Conservation (phyloP, 352 stramenopile species). For the Phytopythium oedochilum region DNA sequence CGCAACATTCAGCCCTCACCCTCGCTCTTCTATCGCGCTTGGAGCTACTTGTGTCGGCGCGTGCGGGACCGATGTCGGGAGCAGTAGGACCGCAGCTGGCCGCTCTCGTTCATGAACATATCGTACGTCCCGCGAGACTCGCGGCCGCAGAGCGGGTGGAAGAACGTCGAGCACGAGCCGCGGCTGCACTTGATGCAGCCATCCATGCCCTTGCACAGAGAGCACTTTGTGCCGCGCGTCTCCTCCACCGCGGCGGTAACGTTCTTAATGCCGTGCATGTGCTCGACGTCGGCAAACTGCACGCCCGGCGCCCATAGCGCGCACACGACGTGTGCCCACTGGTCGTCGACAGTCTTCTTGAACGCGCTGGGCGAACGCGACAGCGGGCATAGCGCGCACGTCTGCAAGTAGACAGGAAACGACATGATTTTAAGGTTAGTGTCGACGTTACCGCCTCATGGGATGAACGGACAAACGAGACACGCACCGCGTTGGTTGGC, state of each 20-base stretch:
- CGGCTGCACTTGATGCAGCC: slow-evolving; percentile 87
- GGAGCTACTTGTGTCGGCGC: slow-evolving; percentile 10
- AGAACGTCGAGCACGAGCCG: slow-evolving; percentile 54
- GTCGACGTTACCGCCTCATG: no score
- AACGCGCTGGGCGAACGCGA: slow-evolving; percentile 66
- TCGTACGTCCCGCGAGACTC: slow-evolving; percentile 76
- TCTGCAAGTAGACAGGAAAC: slow-evolving; percentile 34
- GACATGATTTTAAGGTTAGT: no score
- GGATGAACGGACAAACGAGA: background rate
- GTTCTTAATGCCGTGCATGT: slow-evolving; percentile 78
- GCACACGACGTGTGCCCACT: slow-evolving; percentile 86
- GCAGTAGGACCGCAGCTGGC: slow-evolving; percentile 79
- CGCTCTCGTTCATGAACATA: slow-evolving; percentile 90
- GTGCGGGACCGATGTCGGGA: slow-evolving; percentile 58
- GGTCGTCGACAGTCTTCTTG: slow-evolving; percentile 75
- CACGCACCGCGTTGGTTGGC: slow-evolving; percentile 44
- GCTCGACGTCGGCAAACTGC: slow-evolving; percentile 82
- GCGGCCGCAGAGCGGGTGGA: slow-evolving; percentile 81
- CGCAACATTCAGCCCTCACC: no score
- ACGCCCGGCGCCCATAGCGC: slow-evolving; percentile 83
- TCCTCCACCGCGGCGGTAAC: slow-evolving; percentile 61
- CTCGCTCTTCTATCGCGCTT: slow-evolving; percentile 1
- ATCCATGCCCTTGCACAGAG: slow-evolving; percentile 55
- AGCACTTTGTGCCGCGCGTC: slow-evolving; percentile 56
- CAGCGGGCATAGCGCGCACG: slow-evolving; percentile 73